These are phyloP conservation scores for Helicocarpus griseus DNA, from an alignment of 2,329 filamentous ascomycete species.

Conservation along the genomic window DNA sequence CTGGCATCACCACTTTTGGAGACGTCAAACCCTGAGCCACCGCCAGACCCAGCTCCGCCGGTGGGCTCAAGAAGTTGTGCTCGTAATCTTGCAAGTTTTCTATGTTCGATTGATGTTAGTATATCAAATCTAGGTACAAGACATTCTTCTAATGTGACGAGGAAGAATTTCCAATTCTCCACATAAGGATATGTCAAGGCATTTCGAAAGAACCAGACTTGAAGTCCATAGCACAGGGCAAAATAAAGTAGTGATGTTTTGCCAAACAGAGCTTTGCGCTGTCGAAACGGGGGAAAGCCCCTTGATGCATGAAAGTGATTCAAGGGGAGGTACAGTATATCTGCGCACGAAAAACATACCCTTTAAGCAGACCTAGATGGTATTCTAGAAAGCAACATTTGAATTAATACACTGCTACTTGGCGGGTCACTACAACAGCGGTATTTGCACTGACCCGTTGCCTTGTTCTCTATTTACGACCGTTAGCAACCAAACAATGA, in stretches of 20 bases:
- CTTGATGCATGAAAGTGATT: not conserved
- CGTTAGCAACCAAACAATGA: conserved; percentile 19
- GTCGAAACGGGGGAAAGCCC: not conserved
- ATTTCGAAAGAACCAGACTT: not conserved
- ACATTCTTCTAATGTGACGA: too few species aligned
- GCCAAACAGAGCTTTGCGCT: not conserved
- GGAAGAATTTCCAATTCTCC: not conserved
- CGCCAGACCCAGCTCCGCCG: conserved; percentile 65
- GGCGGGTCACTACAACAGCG: not conserved
- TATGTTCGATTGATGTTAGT: conserved; percentile 28
- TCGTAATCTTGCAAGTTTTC: conserved; percentile 89
- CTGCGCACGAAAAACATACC: conserved; percentile 46
- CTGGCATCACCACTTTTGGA: conserved; percentile 94
- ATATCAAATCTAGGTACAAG: not conserved
- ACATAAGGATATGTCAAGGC: not conserved
- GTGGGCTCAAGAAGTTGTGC: conserved; percentile 89
- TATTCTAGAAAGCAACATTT: conserved; percentile 58
- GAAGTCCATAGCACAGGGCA: not conserved
- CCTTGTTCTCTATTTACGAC: conserved; percentile 74
- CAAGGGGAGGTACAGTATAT: not conserved
- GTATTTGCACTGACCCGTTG: conserved; percentile 63
- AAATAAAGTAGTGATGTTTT: not conserved
- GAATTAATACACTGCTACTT: conserved; percentile 18
- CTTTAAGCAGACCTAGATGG: conserved; percentile 94
- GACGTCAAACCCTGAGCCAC: conserved; percentile 77